Conservation (phyloP, 176 grass and related monocot species). For the Ampelocalamus luodianensis region DNA sequence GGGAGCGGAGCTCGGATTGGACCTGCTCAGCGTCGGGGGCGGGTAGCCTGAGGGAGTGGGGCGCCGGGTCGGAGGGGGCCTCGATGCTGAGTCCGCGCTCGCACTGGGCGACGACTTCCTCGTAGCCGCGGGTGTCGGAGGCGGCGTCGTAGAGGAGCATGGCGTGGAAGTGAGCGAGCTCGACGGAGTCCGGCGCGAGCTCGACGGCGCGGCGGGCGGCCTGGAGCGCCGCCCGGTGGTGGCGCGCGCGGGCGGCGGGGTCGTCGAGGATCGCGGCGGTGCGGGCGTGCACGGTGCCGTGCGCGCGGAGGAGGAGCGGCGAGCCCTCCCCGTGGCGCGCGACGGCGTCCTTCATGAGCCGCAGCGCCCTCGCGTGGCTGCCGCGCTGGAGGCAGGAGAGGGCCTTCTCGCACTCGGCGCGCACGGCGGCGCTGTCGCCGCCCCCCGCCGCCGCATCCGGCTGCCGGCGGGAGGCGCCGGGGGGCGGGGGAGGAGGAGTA, state of each 20-base stretch:
- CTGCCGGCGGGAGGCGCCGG: slow-evolving; percentile 33
- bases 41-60: slow-evolving; percentile 65
- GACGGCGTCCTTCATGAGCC: slow-evolving; percentile 67
- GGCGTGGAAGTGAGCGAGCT: slow-evolving; percentile 84
- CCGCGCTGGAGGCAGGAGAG: slow-evolving; percentile 63
- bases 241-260: slow-evolving; percentile 58
- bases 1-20: slow-evolving; percentile 62
- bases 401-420: slow-evolving; percentile 70
- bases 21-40: slow-evolving; percentile 57
- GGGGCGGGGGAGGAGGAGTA: slow-evolving; percentile 42
- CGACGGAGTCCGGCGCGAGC: slow-evolving; percentile 76
- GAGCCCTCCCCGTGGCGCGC: slow-evolving; percentile 51
- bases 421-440: slow-evolving; percentile 33
- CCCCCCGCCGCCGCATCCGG: background rate
- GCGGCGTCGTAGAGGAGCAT: slow-evolving; percentile 64
- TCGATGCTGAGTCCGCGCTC: slow-evolving; percentile 67
- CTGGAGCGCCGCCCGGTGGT: slow-evolving; percentile 58
- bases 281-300: slow-evolving; percentile 70
- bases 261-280: slow-evolving; percentile 67
- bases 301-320: slow-evolving; percentile 71
- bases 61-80: slow-evolving; percentile 57
- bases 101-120: slow-evolving; percentile 75
- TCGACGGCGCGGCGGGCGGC: slow-evolving; percentile 60
- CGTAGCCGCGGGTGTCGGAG: slow-evolving; percentile 56
- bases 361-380: slow-evolving; percentile 66